phyloP scores from a whole-genome alignment of 2,329 filamentous ascomycete species.

The Aspergillus sergii region DNA sequence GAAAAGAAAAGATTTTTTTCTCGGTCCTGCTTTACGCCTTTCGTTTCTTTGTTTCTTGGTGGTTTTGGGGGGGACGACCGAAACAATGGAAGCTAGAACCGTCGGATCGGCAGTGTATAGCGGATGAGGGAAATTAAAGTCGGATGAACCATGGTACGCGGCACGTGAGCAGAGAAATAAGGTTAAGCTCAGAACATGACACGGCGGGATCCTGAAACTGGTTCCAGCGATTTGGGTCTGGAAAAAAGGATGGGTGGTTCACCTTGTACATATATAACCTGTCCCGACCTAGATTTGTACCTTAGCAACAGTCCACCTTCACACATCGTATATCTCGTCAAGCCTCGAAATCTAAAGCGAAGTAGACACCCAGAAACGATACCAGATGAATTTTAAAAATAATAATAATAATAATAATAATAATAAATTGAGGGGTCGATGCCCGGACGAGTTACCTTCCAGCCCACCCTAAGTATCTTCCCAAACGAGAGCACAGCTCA shows the following conservation, averaged over 20 bases:
- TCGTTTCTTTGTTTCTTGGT: background rate
- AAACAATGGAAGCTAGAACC: background rate
- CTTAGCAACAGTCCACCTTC: background rate
- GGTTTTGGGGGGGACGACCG: background rate
- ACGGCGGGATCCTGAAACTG: background rate
- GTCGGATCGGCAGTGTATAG: background rate
- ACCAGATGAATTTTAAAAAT: background rate
- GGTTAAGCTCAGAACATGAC: constrained; percentile 24
- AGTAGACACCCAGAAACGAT: background rate
- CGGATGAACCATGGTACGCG: constrained; percentile 22
- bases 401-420: background rate
- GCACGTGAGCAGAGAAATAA: constrained; percentile 25
- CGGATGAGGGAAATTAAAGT: constrained; percentile 10
- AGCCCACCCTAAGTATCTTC: too few species aligned
- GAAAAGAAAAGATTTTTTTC: background rate
- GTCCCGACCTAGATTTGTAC: background rate
- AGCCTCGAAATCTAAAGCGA: background rate
- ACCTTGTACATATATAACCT: background rate
- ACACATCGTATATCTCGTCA: background rate
- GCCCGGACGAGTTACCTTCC: too few species aligned
- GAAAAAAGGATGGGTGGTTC: background rate
- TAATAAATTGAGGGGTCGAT: background rate
- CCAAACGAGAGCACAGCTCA: background rate
- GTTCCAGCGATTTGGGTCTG: constrained; percentile 7
- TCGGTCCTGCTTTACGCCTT: background rate